Evolutionary conservation across 176 grass and related monocot genomes (phyloP).

Genomic region (Musa schizocarpa): DNA sequence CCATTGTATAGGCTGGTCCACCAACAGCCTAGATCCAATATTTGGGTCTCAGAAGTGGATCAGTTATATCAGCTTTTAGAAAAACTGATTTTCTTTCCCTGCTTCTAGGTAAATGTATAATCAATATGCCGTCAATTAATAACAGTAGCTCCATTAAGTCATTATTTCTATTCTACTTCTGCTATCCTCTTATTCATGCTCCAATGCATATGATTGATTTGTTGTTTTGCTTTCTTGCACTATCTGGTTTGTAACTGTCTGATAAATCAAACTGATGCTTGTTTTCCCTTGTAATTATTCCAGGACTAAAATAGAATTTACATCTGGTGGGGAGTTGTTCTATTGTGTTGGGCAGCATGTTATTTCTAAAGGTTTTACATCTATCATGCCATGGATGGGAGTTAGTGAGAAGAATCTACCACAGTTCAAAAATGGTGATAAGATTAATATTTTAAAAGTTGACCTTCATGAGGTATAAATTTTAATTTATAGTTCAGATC

Average conservation of each 20-base stretch:
- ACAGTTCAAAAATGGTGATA: slow-evolving; percentile 54
- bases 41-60: too few species aligned
- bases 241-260: not conserved
- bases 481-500: not conserved
- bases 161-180: not conserved
- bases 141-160: too few species aligned
- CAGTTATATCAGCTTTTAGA: too few species aligned
- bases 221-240: not conserved
- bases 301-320: slow-evolving; percentile 79
- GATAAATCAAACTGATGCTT: not conserved
- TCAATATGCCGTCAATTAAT: too few species aligned
- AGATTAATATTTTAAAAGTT: slow-evolving; percentile 59
- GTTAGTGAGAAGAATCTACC: slow-evolving; percentile 73
- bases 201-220: not conserved
- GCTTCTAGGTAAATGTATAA: too few species aligned
- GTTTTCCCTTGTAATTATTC: slow-evolving; percentile 1
- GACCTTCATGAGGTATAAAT: slow-evolving; percentile 72
- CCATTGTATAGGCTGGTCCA: too few species aligned
- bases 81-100: too few species aligned
- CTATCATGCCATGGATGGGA: slow-evolving; percentile 93
- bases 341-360: slow-evolving; percentile 61
- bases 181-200: not conserved
- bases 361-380: slow-evolving; percentile 86
- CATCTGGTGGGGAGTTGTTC: slow-evolving; percentile 70
- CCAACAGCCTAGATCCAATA: too few species aligned